Base-by-base conservation (phyloP, 495 filamentous ascomycete genomes). In the Niebla homalea region DNA sequence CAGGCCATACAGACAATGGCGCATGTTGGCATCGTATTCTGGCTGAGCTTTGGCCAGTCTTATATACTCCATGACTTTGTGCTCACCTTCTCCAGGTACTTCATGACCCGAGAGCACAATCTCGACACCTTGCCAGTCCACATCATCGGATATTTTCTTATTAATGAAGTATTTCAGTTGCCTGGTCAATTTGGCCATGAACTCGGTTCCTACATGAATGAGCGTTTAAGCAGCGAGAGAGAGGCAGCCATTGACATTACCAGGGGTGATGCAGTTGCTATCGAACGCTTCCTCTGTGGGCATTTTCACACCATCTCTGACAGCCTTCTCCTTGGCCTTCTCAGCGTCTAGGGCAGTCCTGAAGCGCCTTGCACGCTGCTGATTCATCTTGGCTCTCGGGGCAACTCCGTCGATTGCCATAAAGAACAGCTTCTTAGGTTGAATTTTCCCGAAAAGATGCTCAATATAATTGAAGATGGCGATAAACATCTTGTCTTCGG, bases 21-120 rank as follows among this genome's bases (percentile, higher is more conserved):
- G 87, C 51, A 92, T 77, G 61, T 99, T 97, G n/a, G 89, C 79
- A 60, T 93, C 79, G 62, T 99, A 99, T 51, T 83, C 77, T 3
- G 86, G 84, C 62, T 99, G 93, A 39, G 89, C 85, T 72, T 97
- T 97, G 29, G 92, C 83, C 61, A 89, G 81, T 51, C 93, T 84
- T 64, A 99, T 99, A 63, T 97, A 97, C 65, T 99, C 93, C 93
- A 97, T 99, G 64, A 99, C 94, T 70, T 99, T 99, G 70, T 98
- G 92, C 67, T 98, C 93, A 48, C 93, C 93, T 67, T 99, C 93
- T 48, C 93, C 93, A 0, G 93, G 93, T n/a, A 95, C 89, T 70
- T 99, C 93, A 64, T 97, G 93, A 25, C 93, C 93, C 5, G 93
- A 99, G 39, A 99, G 75, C 20, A 99, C 85, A 57, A 99, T 83